Evolutionary conservation across 1,139 yeast genomes (phyloP).

Genomic region (Yamadazyma atlantica): DNA sequence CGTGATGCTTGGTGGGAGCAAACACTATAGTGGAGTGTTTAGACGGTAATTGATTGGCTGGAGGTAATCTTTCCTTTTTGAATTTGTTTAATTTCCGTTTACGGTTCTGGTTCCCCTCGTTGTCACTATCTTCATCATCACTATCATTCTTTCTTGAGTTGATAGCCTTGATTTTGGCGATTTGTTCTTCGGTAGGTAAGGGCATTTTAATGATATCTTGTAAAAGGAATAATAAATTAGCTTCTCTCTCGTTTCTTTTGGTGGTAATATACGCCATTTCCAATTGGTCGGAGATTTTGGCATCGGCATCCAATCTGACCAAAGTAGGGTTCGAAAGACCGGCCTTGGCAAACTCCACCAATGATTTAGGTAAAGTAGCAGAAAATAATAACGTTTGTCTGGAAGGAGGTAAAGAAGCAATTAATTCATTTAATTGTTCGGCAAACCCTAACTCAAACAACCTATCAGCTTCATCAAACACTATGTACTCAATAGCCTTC

Average conservation of each 20-base stretch:
- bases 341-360: conserved; percentile 96
- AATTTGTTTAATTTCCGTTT: conserved; percentile 38
- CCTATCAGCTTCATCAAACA: conserved; percentile 97
- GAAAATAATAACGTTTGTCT: conserved; percentile 90
- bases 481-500: conserved; percentile 80
- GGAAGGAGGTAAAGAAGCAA: conserved; percentile 76
- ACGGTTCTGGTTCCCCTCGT: conserved; percentile 24
- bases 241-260: conserved; percentile 87
- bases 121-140: conserved; percentile 51
- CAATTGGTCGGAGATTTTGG: conserved; percentile 83
- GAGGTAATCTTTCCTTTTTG: conserved; percentile 62
- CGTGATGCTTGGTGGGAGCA: conserved; percentile 97
- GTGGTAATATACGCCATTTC: conserved; percentile 87
- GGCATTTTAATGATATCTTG: conserved; percentile 89
- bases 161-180: conserved; percentile 49
- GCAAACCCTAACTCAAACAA: conserved; percentile 97
- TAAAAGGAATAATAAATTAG: conserved; percentile 69
- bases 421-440: conserved; percentile 86
- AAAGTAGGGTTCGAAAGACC: conserved; percentile 90
- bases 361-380: conserved; percentile 89
- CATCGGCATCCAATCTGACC: conserved; percentile 88
- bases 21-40: conserved; percentile 86
- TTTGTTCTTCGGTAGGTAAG: conserved; percentile 64
- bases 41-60: conserved; percentile 82
- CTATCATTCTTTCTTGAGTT: conserved; percentile 45